phyloP scores from a whole-genome alignment of 108 stramenopile genomes.

The Schizochytrium sp. region DNA sequence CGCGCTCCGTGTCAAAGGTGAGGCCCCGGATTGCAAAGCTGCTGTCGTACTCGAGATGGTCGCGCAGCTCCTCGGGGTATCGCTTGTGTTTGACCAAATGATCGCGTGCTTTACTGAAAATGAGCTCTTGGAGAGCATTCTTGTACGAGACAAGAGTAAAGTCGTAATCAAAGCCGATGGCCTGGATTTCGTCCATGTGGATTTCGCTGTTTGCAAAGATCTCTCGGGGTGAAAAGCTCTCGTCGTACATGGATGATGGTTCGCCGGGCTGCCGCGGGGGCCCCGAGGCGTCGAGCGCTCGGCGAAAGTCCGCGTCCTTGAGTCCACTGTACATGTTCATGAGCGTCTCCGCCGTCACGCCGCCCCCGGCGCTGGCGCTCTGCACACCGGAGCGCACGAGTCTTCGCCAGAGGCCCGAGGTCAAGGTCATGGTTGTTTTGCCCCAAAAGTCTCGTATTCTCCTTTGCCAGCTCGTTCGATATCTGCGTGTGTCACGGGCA shows the following conservation, averaged over 20 bases:
- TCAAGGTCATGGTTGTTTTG: neutral
- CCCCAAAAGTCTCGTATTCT: too few species aligned
- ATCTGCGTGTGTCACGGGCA: too few species aligned
- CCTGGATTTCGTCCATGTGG: slow-evolving; percentile 77
- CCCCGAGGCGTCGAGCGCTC: neutral
- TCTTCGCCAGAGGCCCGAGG: neutral
- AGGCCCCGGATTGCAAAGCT: slow-evolving; percentile 77
- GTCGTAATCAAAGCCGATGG: slow-evolving; percentile 89
- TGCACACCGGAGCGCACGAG: neutral
- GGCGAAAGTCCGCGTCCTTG: neutral
- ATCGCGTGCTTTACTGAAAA: slow-evolving; percentile 79
- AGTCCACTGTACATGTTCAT: neutral
- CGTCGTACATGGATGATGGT: neutral
- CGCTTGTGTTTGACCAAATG: slow-evolving; percentile 68
- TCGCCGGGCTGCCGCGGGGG: neutral
- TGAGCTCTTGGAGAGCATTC: slow-evolving; percentile 66
- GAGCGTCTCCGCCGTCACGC: neutral
- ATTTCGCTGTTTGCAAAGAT: slow-evolving; percentile 79
- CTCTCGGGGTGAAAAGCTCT: neutral
- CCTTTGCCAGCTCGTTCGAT: too few species aligned
- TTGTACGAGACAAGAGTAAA: slow-evolving; percentile 87
- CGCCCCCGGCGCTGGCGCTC: neutral
- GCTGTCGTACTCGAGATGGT: slow-evolving; percentile 61
- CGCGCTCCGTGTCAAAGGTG: slow-evolving; percentile 85
- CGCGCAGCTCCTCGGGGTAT: slow-evolving; percentile 75